Conservation (phyloP, 768 basidiomycete species). For the Clavaria fumosa region DNA sequence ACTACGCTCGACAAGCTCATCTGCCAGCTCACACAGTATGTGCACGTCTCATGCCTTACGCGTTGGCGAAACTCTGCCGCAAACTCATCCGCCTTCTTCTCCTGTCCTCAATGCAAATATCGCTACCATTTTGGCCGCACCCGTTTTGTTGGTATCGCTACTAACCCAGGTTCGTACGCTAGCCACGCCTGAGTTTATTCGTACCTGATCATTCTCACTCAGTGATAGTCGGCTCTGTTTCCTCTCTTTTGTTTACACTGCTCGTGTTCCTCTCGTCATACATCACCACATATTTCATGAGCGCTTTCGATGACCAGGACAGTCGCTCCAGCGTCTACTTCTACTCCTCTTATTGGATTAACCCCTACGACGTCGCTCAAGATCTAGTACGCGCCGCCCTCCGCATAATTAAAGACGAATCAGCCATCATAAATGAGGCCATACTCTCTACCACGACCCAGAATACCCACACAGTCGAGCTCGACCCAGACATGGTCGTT, state of each 20-base stretch:
- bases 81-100: slow-evolving; percentile 56
- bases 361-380: slow-evolving; percentile 40
- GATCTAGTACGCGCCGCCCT: slow-evolving; percentile 49
- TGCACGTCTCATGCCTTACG: slow-evolving; percentile 67
- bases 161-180: slow-evolving; percentile 45
- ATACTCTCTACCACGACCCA: slow-evolving; percentile 11
- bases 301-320: slow-evolving; percentile 39
- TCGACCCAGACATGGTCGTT: slow-evolving; percentile 11
- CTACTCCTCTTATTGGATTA: slow-evolving; percentile 28
- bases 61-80: slow-evolving; percentile 52
- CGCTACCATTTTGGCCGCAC: slow-evolving; percentile 66
- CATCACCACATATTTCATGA: slow-evolving; percentile 51
- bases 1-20: not conserved
- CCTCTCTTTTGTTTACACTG: slow-evolving; percentile 44
- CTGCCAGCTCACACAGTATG: slow-evolving; percentile 31
- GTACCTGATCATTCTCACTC: slow-evolving; percentile 8
- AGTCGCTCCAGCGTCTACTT: slow-evolving; percentile 25
- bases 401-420: slow-evolving; percentile 44
- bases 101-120: slow-evolving; percentile 70
- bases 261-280: slow-evolving; percentile 57
- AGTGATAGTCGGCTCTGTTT: slow-evolving; percentile 53
- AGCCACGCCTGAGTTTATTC: slow-evolving; percentile 3
- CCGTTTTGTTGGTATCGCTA: slow-evolving; percentile 50
- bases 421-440: slow-evolving; percentile 26
- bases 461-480: slow-evolving; percentile 10